These are phyloP conservation scores for Fusarium incarnatum DNA, from an alignment of 2,329 filamentous ascomycete genomes.

Conservation along the genomic window DNA sequence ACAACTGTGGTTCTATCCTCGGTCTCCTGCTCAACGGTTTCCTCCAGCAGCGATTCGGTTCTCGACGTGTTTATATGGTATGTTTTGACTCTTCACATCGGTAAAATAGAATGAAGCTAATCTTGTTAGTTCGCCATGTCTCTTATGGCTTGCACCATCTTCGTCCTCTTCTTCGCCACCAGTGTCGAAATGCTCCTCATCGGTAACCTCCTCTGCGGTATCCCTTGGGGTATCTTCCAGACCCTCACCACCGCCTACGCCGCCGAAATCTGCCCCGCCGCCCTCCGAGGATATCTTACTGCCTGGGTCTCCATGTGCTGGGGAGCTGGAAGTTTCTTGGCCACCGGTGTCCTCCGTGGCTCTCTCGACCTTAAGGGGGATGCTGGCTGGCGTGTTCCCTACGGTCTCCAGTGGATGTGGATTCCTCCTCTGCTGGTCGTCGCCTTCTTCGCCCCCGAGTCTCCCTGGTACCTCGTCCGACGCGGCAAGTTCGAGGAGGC, in stretches of 20 bases:
- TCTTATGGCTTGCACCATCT: constrained; percentile 57
- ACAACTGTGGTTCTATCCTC: constrained; percentile 60
- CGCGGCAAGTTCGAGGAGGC: constrained; percentile 53
- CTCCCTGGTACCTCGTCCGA: constrained; percentile 63
- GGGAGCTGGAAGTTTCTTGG: constrained; percentile 60
- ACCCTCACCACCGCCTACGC: constrained; percentile 62
- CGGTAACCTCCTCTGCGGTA: constrained; percentile 59
- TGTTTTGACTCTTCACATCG: constrained; percentile 10
- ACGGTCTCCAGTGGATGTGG: constrained; percentile 62
- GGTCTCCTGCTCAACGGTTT: constrained; percentile 63
- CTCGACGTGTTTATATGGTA: constrained; percentile 61
- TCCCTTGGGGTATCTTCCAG: constrained; percentile 61
- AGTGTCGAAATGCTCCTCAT: constrained; percentile 55
- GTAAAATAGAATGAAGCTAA: background rate
- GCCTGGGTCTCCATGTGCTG: constrained; percentile 63
- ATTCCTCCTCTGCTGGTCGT: constrained; percentile 57
- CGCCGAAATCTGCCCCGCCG: constrained; percentile 58
- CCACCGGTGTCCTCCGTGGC: constrained; percentile 56
- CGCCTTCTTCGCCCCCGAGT: constrained; percentile 59
- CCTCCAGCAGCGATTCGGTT: constrained; percentile 60
- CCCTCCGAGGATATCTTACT: constrained; percentile 60
- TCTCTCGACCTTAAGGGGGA: constrained; percentile 53
- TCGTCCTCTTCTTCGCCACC: constrained; percentile 60
- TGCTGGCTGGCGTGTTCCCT: constrained; percentile 61
- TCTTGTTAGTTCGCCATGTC: constrained; percentile 49